Evolutionary conservation across 1,284 basidiomycete species (phyloP).

Genomic region (Tilletia indica): DNA sequence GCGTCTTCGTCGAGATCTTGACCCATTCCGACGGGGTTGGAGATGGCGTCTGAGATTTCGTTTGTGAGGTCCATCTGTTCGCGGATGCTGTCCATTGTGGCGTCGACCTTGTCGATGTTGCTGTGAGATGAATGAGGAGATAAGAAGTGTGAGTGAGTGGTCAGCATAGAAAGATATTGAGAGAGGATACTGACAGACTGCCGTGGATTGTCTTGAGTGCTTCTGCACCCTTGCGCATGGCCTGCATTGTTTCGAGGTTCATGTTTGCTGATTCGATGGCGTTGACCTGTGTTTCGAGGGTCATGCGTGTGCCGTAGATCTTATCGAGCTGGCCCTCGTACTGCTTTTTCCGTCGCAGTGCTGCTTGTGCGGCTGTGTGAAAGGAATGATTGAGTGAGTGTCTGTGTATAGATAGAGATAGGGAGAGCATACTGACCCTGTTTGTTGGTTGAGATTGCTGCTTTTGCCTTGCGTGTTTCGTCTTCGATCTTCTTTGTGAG

Average conservation of each 20-base stretch:
- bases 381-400: background rate
- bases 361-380: conserved; percentile 60
- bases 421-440: conserved; percentile 65
- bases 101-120: conserved; percentile 85
- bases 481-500: conserved; percentile 96
- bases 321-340: conserved; percentile 84
- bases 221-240: conserved; percentile 93
- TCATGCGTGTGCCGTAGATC: conserved; percentile 80
- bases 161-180: background rate
- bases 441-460: conserved; percentile 92
- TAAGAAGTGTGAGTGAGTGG: background rate
- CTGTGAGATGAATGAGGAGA: conserved; percentile 58
- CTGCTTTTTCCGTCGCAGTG: conserved; percentile 92
- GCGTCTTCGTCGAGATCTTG: conserved; percentile 76
- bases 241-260: conserved; percentile 95
- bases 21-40: conserved; percentile 71
- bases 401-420: background rate
- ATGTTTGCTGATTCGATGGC: conserved; percentile 96
- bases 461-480: conserved; percentile 84
- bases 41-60: conserved; percentile 93
- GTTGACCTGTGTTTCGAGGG: conserved; percentile 93
- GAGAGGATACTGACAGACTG: conserved; percentile 61
- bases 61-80: conserved; percentile 92
- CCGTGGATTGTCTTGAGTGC: conserved; percentile 90
- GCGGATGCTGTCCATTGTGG: conserved; percentile 82